Evolutionary conservation across 2,329 filamentous ascomycete genomes (phyloP), one percentile per base, ranked within the genome.

Genomic region (Aspergillus sp.): DNA sequence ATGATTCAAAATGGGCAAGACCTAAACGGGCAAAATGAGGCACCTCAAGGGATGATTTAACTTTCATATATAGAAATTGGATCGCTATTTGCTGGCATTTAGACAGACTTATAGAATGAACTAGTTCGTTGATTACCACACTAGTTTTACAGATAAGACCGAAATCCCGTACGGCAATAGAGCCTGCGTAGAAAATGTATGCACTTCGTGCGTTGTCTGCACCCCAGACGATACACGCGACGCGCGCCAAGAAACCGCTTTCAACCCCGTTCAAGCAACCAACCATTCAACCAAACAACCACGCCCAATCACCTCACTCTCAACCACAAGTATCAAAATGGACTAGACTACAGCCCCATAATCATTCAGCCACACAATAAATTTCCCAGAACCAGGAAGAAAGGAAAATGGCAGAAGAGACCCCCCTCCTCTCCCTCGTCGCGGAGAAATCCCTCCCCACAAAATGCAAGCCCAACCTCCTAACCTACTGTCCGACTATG

Each of bases 401-500:
- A 12, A 12, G 23, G 30, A 19, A 15, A 15, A 43, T 27, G 23
- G 5, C 23, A 25, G 41, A 43, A n/a, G 53, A 57, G 38, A 50
- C 56, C 53, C 66, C 65, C 48, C 64, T 67, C 49, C 66, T 73
- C 49, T 63, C 63, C 5, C 57, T 64, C 13, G 65, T 72, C 41
- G 65, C 63, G 38, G 69, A 71, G 53, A 71, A 72, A 55, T 63
- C 60, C 44, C 58, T 72, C 35, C 59, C 66, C 27, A 59, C 64
- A 58, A 71, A 67, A 67, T 70, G 68, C 57, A 73, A 73, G 55
- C 52, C 64, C 44, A 61, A 58, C 49, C 60, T 85, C 44, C 75
- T 91, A 30, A 78, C 83, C 22, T 88, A 86, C 67, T 95, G 89
- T 67, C 88, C 90, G 13, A 85, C 84, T 7, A 87, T 95, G 73